These are phyloP conservation scores for Gracilaria vermiculophylla DNA, from an alignment of 23 red algal genomes.

Conservation along the genomic window DNA sequence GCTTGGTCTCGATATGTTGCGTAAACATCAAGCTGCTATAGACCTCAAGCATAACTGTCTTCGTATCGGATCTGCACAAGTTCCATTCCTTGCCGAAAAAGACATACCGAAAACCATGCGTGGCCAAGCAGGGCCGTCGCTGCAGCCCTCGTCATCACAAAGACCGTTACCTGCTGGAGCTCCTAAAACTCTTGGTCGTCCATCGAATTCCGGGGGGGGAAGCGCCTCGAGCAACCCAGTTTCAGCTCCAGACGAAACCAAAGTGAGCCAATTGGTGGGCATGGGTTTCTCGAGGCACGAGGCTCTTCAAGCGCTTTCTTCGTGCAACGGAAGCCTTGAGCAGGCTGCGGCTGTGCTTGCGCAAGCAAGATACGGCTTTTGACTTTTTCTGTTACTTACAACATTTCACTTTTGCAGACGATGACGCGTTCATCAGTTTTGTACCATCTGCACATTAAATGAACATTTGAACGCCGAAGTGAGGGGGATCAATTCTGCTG, in stretches of 20 bases:
- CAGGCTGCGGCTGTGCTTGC: conserved; percentile 62
- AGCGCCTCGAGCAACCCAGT: not conserved
- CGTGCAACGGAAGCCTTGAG: conserved; percentile 59
- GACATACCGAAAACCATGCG: conserved; percentile 69
- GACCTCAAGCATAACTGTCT: conserved; percentile 78
- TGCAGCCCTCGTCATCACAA: not conserved
- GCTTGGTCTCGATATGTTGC: conserved; percentile 95
- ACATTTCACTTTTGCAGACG: not conserved
- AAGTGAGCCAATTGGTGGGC: conserved; percentile 23
- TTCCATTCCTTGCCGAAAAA: conserved; percentile 80
- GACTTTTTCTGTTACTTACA: not conserved
- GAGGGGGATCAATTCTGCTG: conserved; percentile 51
- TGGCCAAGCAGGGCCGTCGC: not conserved
- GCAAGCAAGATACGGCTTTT: conserved; percentile 62
- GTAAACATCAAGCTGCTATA: conserved; percentile 78
- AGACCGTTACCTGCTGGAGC: not conserved
- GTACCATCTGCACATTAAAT: conserved; percentile 75
- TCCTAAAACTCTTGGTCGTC: not conserved
- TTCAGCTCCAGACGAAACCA: not conserved
- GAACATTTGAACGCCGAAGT: conserved; percentile 32
- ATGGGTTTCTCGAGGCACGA: conserved; percentile 61
- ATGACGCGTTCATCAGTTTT: conserved; percentile 9
- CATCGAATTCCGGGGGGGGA: not conserved
- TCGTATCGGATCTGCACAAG: conserved; percentile 42
- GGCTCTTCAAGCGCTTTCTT: conserved; percentile 27